Evolutionary conservation across 2,329 filamentous ascomycete genomes (phyloP), one percentile per base, ranked within the genome.

Genomic region (Fusarium chaquense): DNA sequence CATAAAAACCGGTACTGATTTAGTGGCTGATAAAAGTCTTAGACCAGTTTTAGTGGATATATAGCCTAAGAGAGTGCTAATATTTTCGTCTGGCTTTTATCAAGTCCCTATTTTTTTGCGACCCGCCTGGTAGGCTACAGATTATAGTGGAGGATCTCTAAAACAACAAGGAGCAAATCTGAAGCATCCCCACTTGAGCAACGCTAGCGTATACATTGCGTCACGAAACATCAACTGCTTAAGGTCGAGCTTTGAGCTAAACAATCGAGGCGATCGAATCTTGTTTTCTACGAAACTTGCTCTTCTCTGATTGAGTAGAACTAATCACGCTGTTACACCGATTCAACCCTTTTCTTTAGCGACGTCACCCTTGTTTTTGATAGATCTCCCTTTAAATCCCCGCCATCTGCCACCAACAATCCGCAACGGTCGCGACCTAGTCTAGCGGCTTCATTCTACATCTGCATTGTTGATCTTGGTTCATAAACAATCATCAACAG

Each of bases 121-220:
- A 20, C 20, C 20, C 20, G 20, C 20, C 20, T 20, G 20, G 20
- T 20, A 20, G 20, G 20, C 20, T 8, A 8, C 15, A 18, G 7
- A 22, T 4, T 15, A 20, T 22, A 45, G 51, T 16, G 47, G 20
- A 22, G 26, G 28, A 46, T 20, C 26, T 35, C 41, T 49, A 33
- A 36, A 55, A 55, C 51, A 26, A 22, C 51, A 53, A 36, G 35
- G 49, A 32, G 51, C 28, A 11, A 3, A 38, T 38, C 28, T 67
- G 46, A 51, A 18, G 50, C 56, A 67, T 40, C 12, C 50, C 67
- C 67, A 66, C 63, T 51, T 58, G 33, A 50, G 64, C 11, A 47
- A 58, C 49, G 44, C 59, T 70, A 70, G 58, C 59, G 60, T 65
- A 69, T 61, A 43, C n/a, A 74, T 74, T 74, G 72, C 72, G 72